Evolutionary conservation across 768 basidiomycete genomes (phyloP).

Genomic region (Omphalotus guepiniiformis): DNA sequence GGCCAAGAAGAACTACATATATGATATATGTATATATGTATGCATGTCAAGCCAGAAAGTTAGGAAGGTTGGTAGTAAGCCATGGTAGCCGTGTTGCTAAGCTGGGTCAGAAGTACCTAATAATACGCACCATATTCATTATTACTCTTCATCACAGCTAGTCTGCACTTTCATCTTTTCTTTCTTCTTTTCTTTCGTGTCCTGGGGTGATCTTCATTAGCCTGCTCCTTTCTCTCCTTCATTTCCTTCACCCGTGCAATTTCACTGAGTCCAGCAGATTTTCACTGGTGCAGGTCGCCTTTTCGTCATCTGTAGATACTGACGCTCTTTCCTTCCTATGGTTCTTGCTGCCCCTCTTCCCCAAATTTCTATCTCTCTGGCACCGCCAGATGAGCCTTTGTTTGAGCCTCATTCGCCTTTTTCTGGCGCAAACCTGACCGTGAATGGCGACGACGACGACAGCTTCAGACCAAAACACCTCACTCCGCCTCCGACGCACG

Average conservation of each 20-base stretch:
- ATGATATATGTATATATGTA: too few relatives aligned
- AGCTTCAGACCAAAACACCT: constrained; percentile 54
- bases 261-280: constrained; percentile 19
- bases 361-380: constrained; percentile 65
- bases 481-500: constrained; percentile 48
- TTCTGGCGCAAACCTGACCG: constrained; percentile 23
- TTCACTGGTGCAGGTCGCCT: constrained; percentile 53
- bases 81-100: too few relatives aligned
- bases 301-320: constrained; percentile 20
- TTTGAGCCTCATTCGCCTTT: constrained; percentile 65
- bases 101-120: too few relatives aligned
- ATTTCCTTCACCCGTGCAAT: constrained; percentile 23
- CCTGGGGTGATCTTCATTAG: constrained; percentile 1
- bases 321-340: constrained; percentile 30
- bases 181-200: constrained; percentile 26
- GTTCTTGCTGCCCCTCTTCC: constrained; percentile 47
- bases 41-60: too few relatives aligned
- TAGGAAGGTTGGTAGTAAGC: too few relatives aligned
- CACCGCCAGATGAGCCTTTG: constrained; percentile 49
- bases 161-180: constrained; percentile 19
- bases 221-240: constrained; percentile 26
- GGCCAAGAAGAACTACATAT: too few relatives aligned
- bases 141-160: constrained; percentile 2
- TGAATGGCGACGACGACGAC: constrained; percentile 37
- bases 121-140: too few relatives aligned